These are phyloP conservation scores for Yamadazyma blattariae DNA, from an alignment of 1,139 yeast species.

Conservation along the genomic window DNA sequence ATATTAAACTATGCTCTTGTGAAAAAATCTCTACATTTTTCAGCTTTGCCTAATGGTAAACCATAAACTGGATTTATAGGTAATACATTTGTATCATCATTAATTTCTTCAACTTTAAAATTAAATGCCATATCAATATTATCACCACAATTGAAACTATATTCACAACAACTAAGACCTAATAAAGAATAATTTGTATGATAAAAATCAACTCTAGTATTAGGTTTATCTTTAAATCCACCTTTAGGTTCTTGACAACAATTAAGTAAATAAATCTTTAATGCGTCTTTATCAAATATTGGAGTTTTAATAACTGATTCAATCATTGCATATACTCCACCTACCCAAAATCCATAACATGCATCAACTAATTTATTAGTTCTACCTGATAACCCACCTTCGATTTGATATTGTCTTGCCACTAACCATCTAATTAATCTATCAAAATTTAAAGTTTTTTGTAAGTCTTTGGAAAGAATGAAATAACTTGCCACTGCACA, in stretches of 20 bases:
- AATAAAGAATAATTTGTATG: slow-evolving; percentile 84
- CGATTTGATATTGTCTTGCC: slow-evolving; percentile 64
- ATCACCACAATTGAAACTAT: slow-evolving; percentile 25
- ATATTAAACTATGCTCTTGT: too few species aligned
- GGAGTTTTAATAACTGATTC: slow-evolving; percentile 43
- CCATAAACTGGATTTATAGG: slow-evolving; percentile 67
- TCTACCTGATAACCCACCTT: slow-evolving; percentile 88
- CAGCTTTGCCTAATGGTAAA: slow-evolving; percentile 39
- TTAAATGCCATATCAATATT: slow-evolving; percentile 28
- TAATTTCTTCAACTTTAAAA: slow-evolving; percentile 18
- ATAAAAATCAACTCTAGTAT: slow-evolving; percentile 75
- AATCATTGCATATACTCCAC: slow-evolving; percentile 67
- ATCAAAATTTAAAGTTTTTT: slow-evolving; percentile 33
- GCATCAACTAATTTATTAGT: slow-evolving; percentile 94
- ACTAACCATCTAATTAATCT: slow-evolving; percentile 61
- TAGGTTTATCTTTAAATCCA: slow-evolving; percentile 89
- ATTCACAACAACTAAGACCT: slow-evolving; percentile 73
- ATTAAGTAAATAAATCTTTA: slow-evolving; percentile 63
- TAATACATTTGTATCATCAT: slow-evolving; percentile 22
- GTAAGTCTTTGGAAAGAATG: slow-evolving; percentile 23
- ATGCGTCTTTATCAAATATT: slow-evolving; percentile 51
- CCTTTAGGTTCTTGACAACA: slow-evolving; percentile 73
- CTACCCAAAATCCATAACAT: slow-evolving; percentile 96
- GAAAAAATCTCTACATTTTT: slow-evolving; percentile 18
- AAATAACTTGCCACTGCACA: slow-evolving; percentile 81